Percentiles rank a stretch among this genome's conserved stretches.
These are phyloP conservation scores for Breynia disticha DNA, from an alignment of 441 rosid genomes.

Conservation along the genomic window DNA sequence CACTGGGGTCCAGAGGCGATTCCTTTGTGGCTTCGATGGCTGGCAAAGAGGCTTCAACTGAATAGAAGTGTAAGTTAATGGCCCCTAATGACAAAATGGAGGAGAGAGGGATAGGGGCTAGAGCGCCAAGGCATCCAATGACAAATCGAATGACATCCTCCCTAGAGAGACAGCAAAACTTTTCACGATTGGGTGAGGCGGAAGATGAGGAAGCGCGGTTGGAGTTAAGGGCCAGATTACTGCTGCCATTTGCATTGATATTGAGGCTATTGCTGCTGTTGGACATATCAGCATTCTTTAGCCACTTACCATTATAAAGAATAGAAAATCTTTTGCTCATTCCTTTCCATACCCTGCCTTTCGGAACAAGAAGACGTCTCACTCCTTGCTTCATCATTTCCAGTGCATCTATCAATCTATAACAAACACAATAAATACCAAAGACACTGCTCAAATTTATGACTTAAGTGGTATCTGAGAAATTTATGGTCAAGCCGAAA, in stretches of 20 bases:
- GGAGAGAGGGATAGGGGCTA: conserved; percentile 86
- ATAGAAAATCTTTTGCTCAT: conserved; percentile 93
- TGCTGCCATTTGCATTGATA: conserved; percentile 18
- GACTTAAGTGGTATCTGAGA: too few relatives aligned
- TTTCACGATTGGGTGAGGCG: conserved; percentile 34
- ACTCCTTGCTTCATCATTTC: conserved; percentile 99
- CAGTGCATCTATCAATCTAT: conserved; percentile 81
- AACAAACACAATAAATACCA: conserved; percentile 12
- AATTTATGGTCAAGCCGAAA: too few relatives aligned
- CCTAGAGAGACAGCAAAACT: conserved; percentile 87
- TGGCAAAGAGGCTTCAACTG: conserved; percentile 56
- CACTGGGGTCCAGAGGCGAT: conserved; percentile 59
- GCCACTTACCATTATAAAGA: conserved; percentile 84
- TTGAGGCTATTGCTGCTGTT: conserved; percentile 25
- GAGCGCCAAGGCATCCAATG: conserved; percentile 91
- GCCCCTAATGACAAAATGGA: conserved; percentile 63
- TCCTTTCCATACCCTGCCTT: conserved; percentile 72
- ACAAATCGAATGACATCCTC: conserved; percentile 89
- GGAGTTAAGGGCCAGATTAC: conserved; percentile 22
- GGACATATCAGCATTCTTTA: conserved; percentile 52
- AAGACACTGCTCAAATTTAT: too few relatives aligned
- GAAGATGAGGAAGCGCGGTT: conserved; percentile 56
- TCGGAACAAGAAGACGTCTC: conserved; percentile 71
- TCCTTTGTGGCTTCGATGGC: conserved; percentile 47
- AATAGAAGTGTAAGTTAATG: conserved; percentile 47